Percentiles rank a stretch among this genome's conserved stretches.
These are phyloP conservation scores for Podaxis carcinomalis DNA, from an alignment of 768 basidiomycete species.

Conservation along the genomic window DNA sequence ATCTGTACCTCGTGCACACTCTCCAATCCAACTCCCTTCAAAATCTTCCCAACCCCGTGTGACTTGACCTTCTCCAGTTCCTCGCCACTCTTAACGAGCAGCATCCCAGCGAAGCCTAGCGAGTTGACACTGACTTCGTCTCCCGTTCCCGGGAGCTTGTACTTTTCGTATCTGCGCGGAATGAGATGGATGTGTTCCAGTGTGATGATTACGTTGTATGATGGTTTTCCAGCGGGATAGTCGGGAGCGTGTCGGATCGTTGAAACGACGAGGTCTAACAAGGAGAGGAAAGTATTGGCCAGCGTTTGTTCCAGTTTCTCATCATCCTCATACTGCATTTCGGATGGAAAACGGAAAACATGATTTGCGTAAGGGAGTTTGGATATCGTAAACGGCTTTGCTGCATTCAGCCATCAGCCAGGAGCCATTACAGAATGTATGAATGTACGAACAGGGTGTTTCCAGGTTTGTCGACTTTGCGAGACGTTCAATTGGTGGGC, in stretches of 20 bases:
- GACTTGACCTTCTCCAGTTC: conserved; percentile 68
- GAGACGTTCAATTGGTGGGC: conserved; percentile 75
- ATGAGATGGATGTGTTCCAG: conserved; percentile 82
- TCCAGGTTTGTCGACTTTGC: conserved; percentile 57
- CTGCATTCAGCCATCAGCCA: conserved; percentile 30
- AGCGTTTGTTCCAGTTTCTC: conserved; percentile 49
- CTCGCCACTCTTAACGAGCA: conserved; percentile 79
- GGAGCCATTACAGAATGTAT: background rate
- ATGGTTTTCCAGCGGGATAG: conserved; percentile 61
- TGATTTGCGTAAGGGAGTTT: conserved; percentile 79
- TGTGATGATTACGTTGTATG: conserved; percentile 83
- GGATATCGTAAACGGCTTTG: conserved; percentile 66
- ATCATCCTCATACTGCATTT: conserved; percentile 29
- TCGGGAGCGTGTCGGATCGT: conserved; percentile 64
- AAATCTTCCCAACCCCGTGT: conserved; percentile 58
- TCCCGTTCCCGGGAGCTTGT: conserved; percentile 48
- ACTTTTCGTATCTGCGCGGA: conserved; percentile 67
- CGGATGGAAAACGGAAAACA: conserved; percentile 55
- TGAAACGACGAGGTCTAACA: conserved; percentile 74
- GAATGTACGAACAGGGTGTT: conserved; percentile 39
- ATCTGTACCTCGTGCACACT: conserved; percentile 69
- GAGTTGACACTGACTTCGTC: conserved; percentile 73
- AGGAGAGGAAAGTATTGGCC: conserved; percentile 58
- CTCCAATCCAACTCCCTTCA: conserved; percentile 59
- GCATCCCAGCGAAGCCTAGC: conserved; percentile 85